Percentiles rank a stretch among this genome's conserved stretches.
phyloP scores from a whole-genome alignment of 1,284 basidiomycete species.

The Boletus mariae region DNA sequence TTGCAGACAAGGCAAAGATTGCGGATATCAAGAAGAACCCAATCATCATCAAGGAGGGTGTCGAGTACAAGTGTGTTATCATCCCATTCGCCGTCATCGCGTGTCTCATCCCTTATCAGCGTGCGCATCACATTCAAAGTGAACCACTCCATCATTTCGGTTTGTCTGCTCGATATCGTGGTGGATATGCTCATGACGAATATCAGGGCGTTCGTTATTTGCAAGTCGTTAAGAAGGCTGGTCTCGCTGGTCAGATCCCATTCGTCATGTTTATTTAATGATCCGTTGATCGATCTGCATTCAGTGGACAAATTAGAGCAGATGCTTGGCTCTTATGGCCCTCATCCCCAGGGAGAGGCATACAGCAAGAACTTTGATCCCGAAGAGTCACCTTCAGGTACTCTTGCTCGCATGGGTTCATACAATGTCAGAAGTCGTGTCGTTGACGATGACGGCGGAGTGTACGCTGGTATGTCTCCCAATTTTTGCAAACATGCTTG shows the following conservation, averaged over 20 bases:
- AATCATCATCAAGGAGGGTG: slow-evolving; percentile 78
- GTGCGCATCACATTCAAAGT: slow-evolving; percentile 78
- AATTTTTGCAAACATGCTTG: not conserved
- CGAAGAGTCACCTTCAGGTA: slow-evolving; percentile 79
- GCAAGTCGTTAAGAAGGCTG: slow-evolving; percentile 77
- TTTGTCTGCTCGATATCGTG: slow-evolving; percentile 32
- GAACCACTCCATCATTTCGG: slow-evolving; percentile 83
- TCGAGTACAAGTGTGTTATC: slow-evolving; percentile 67
- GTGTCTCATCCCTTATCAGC: slow-evolving; percentile 36
- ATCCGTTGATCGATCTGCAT: slow-evolving; percentile 7
- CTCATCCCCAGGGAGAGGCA: slow-evolving; percentile 53
- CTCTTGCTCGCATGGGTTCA: slow-evolving; percentile 73
- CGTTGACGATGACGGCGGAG: slow-evolving; percentile 75
- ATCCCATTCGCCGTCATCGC: not conserved
- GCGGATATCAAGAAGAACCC: slow-evolving; percentile 65
- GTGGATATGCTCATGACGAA: slow-evolving; percentile 9
- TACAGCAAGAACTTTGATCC: slow-evolving; percentile 72
- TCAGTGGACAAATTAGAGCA: slow-evolving; percentile 84
- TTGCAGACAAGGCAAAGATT: slow-evolving; percentile 45
- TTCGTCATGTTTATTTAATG: not conserved
- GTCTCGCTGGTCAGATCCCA: slow-evolving; percentile 53
- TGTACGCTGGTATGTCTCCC: slow-evolving; percentile 63
- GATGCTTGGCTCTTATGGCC: slow-evolving; percentile 88
- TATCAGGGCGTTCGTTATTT: slow-evolving; percentile 76
- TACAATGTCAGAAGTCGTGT: slow-evolving; percentile 79